Base-by-base conservation (phyloP, 345 rosid species). In the Eucalyptus sp. region DNA sequence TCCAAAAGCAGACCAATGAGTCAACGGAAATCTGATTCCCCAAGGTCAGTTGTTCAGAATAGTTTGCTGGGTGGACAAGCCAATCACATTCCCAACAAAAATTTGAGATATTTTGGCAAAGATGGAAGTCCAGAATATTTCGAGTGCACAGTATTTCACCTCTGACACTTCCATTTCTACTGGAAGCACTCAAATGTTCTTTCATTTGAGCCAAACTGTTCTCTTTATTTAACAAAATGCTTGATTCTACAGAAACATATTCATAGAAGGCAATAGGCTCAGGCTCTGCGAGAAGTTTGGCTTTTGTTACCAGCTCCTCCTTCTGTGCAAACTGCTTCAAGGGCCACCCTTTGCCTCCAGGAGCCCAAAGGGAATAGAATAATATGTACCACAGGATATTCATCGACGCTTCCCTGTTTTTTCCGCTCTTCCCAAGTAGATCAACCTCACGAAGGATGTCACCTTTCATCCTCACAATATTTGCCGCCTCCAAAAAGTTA, bases 341-440 rank as follows among this genome's bases (percentile, higher is more conserved):
- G 17, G 94, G 95, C 94, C 96, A 94, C 14, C 94, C 96, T 50
- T 64, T 83, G 89, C 91, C 89, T 89, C 92, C 91, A 37, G 64
- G 56, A 37, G 87, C 87, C 96, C 95, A 94, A 6, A 94, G 92
- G 66, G 96, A 93, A 87, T 52, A 89, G 44, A 90, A 88, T 60
- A 93, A n/a, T 29, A 93, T 91, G 90, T 86, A 90, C 88, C 90
- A 89, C 9, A 94, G 89, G 71, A 92, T 85, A 15, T 92, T 90
- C 83, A 48, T 56, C 2, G 93, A 86, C 25, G 96, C 94, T 56
- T 92, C 92, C 16, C 88, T 92, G 66, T 87, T 89, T 58, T 88
- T 58, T 15, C 91, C 89, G 22, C 89, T 92, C 89, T 90, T 93
- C 33, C 89, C 93, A 29, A 92, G 92, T 50, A 93, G 81, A 89